Base-by-base conservation (phyloP, 306 rosid species). In the Mimosa pudica region DNA sequence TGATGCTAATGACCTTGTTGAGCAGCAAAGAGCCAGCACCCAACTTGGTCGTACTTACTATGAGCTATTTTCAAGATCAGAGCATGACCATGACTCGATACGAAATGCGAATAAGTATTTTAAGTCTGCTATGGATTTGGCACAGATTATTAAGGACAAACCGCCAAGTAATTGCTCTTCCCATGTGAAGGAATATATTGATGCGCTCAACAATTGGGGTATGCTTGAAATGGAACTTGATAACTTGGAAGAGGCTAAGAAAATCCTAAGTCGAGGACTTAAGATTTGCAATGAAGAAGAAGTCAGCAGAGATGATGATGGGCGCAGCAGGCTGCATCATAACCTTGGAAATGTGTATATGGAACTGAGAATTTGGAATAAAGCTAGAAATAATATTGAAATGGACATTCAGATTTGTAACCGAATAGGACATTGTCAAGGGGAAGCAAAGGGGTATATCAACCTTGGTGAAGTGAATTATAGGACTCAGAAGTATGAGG, bases 11-110 rank as follows among this genome's bases (percentile, higher is more conserved):
- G 91, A 95, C 71, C 80, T 90, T 16, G 90, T 91, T 54, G 98
- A 95, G 85, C 93, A 92, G 87, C 98, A 92, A 83, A 83, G 96
- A 55, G 98, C 98, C 54, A 89, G 82, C 79, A 95, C 97, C 7
- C 98, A 95, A 79, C 90, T 95, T 11, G 98, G 98, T 63, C 98
- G 97, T 74, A 92, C 98, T 55, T 92, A 92, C 71, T 80, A 87
- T 46, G 98, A 91, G 11, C 52, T 91, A 75, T 88, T 86, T 80
- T 49, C 86, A 71, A 86, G 68, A 77, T 89, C 90, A 0, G 86
- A 89, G 0, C 87, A 91, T 32, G 96, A 95, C 32, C 96, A 92
- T 44, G 57, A 55, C 72, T 91, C 92, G 0, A 77, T 88, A 49
- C 85, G 86, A 49, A 95, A 88, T 75, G 97, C 98, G 46, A 92